Percentiles rank a stretch among this genome's conserved stretches.
Conservation (phyloP, 257 asterid genomes). For the Solanum chilense region DNA sequence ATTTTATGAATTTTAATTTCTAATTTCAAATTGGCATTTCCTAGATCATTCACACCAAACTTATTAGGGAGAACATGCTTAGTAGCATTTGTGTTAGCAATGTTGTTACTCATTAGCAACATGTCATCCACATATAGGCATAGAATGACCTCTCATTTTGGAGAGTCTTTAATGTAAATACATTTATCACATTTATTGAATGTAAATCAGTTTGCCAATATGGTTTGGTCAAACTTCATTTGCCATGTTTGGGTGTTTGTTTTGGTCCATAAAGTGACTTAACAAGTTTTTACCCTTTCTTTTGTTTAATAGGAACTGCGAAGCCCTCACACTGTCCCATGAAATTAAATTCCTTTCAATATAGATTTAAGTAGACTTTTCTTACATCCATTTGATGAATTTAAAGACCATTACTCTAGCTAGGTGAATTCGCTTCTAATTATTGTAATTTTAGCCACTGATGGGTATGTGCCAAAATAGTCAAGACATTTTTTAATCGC, state of each 20-base stretch:
- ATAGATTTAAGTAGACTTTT: no score
- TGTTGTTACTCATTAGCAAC: no score
- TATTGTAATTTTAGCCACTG: no score
- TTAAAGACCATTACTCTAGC: no score
- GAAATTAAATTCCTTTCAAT: no score
- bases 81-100: no score
- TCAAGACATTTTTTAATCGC: not conserved
- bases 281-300: not conserved
- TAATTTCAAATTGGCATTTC: not conserved
- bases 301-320: not conserved
- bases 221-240: not conserved
- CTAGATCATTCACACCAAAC: not conserved
- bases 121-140: not conserved
- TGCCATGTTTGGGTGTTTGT: not conserved
- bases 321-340: not conserved
- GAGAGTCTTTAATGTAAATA: no score
- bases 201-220: no score
- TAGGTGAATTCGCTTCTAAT: no score
- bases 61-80: not conserved
- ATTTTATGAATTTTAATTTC: no score
- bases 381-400: no score
- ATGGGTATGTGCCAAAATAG: not conserved
- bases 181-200: not conserved
- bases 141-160: not conserved
- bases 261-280: not conserved